Evolutionary conservation across 1,139 yeast species (phyloP).

Genomic region (Meyerozyma smithsonii): DNA sequence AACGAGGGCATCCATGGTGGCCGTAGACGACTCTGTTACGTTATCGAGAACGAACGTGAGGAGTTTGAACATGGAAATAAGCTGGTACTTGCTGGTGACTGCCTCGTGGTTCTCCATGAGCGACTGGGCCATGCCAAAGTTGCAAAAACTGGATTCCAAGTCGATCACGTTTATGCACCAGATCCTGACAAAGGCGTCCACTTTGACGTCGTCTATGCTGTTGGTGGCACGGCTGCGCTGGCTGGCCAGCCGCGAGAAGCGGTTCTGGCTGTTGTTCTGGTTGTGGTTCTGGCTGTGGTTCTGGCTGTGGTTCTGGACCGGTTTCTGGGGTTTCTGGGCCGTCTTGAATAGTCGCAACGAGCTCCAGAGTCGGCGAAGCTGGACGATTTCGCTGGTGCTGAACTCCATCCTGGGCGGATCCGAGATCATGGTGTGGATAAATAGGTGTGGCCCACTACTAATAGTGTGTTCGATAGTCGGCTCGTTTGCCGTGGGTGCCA

Average conservation of each 20-base stretch:
- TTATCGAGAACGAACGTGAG: conserved; percentile 15
- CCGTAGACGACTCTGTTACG: conserved; percentile 12
- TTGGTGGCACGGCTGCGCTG: too few relatives aligned
- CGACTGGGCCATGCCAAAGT: too few relatives aligned
- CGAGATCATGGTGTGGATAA: neutral
- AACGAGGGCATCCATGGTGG: conserved; percentile 11
- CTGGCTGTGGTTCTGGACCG: neutral
- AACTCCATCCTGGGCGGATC: neutral
- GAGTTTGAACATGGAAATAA: conserved; percentile 15
- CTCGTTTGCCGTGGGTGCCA: too few relatives aligned
- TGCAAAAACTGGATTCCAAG: neutral
- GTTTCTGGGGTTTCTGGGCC: neutral
- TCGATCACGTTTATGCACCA: neutral
- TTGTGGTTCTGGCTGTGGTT: neutral
- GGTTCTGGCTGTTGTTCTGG: too few relatives aligned
- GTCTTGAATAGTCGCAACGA: conserved; percentile 1
- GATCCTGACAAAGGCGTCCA: neutral
- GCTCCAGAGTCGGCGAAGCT: neutral
- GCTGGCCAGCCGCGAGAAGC: too few relatives aligned
- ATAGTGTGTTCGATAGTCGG: too few relatives aligned
- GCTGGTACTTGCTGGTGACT: conserved; percentile 13
- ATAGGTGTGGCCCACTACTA: too few relatives aligned
- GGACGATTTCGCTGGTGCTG: neutral
- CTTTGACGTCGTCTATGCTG: neutral
- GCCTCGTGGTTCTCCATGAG: neutral